Percentiles rank a stretch among this genome's conserved stretches.
Conservation (phyloP, 208 protist species). For the Tritrichomonas musculus region DNA sequence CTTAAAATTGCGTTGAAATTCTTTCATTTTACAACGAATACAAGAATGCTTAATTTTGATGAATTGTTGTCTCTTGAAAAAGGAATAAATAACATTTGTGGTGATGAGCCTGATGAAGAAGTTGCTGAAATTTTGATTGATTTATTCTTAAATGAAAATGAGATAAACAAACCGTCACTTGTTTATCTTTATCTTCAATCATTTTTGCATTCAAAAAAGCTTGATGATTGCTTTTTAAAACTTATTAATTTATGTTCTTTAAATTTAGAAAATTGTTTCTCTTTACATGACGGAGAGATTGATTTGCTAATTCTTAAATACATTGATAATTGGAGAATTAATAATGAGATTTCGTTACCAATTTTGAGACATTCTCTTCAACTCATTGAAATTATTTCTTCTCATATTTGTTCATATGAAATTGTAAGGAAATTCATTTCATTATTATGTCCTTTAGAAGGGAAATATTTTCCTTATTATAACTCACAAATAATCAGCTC, state of each 20-base stretch:
- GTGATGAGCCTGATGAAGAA: neutral
- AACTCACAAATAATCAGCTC: neutral
- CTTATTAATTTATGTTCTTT: neutral
- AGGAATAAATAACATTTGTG: neutral
- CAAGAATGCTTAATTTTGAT: neutral
- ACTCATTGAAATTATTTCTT: neutral
- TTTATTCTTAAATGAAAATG: neutral
- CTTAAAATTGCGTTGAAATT: neutral
- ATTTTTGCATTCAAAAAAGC: neutral
- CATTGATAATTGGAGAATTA: neutral
- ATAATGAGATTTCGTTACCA: neutral
- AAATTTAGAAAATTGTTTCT: neutral
- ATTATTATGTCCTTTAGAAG: conserved; percentile 18
- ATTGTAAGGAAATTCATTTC: neutral
- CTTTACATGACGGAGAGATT: neutral
- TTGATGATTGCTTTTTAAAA: neutral
- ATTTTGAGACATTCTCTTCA: neutral
- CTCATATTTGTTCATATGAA: neutral
- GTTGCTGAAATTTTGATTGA: neutral
- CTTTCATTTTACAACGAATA: neutral
- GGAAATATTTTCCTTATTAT: neutral
- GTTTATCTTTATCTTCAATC: neutral
- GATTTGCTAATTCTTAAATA: neutral
- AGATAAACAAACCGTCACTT: neutral
- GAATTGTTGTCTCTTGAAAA: neutral